Percentiles rank a stretch among this genome's conserved stretches.
Conservation (phyloP, 1,284 basidiomycete species). For the Coniophora puteana region DNA sequence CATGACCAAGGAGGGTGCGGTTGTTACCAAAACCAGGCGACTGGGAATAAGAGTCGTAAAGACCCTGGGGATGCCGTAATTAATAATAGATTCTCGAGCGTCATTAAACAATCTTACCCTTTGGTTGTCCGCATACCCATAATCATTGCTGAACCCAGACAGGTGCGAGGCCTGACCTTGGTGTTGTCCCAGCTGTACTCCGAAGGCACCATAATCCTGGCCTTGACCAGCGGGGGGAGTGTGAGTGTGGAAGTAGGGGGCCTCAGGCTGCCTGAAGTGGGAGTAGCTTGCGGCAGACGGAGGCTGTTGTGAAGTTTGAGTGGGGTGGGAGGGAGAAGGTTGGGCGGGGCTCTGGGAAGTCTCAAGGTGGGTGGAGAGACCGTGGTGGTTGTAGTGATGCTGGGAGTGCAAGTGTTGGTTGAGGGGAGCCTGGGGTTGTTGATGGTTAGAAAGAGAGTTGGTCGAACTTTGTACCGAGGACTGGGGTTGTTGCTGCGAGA, state of each 20-base stretch:
- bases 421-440: slow-evolving; percentile 29
- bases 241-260: slow-evolving; percentile 69
- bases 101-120: slow-evolving; percentile 37
- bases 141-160: slow-evolving; percentile 58
- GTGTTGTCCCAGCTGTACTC: slow-evolving; percentile 40
- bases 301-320: slow-evolving; percentile 27
- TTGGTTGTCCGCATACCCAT: slow-evolving; percentile 61
- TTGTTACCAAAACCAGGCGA: slow-evolving; percentile 52
- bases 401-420: slow-evolving; percentile 42
- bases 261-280: slow-evolving; percentile 67
- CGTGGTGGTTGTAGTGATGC: slow-evolving; percentile 61
- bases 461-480: slow-evolving; percentile 25
- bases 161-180: slow-evolving; percentile 51
- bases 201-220: slow-evolving; percentile 68
- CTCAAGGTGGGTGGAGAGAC: slow-evolving; percentile 59
- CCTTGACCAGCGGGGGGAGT: slow-evolving; percentile 66
- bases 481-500: slow-evolving; percentile 30
- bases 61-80: slow-evolving; percentile 41
- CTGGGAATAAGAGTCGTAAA: slow-evolving; percentile 73
- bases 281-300: slow-evolving; percentile 32
- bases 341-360: slow-evolving; percentile 41
- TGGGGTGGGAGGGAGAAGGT: slow-evolving; percentile 29
- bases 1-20: slow-evolving; percentile 61
- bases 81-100: slow-evolving; percentile 6
- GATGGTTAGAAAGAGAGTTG: slow-evolving; percentile 27